Base-by-base conservation (phyloP, 441 rosid genomes). In the Melastoma candidum region DNA sequence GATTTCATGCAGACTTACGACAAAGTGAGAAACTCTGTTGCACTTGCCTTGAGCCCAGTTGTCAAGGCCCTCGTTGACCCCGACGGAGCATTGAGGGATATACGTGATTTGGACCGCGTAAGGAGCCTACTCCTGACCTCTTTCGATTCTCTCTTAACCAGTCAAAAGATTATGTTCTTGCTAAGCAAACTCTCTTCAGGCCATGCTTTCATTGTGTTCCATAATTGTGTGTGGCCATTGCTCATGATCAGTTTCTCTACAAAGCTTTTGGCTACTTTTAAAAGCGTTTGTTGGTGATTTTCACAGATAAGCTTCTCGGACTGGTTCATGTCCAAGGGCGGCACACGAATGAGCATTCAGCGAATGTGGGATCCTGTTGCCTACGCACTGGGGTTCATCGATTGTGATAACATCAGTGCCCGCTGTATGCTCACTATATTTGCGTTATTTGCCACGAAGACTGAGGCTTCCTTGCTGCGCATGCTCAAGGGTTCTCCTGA, bases 401-500 rank as follows among this genome's bases (percentile, higher is more conserved):
- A 89, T 70, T 93, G 99, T 48, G 97, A 93, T 72, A 93, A 86
- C 72, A 93, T 93, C 77, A 93, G 99, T 63, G 97, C 99, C 12
- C 84, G 99, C 43, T 93, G 99, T 69, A 93, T 93, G 99, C 95
- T 93, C 50, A 93, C 99, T 9, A 93, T 93, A 77, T 89, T 93
- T 79, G 84, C 99, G 3, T 70, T 93, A 72, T 93, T 93, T 69
- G 99, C 99, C 57, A 89, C 99, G 26, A 93, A 93, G 73, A 93
- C 97, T 12, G 95, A 93, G 71, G 99, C 99, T 68, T 93, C 97
- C 52, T 60, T 93, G 60, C 75, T 93, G 68, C 97, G 96, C 26
- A 89, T 93, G 99, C 97, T 93, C 49, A 93, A 93, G 77, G 99
- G 99, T 62, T 93, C 97, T 11, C 99, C 99, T 1, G 97, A 93